Evolutionary conservation across 2,329 filamentous ascomycete species (phyloP).

Genomic region (Ophiognomonia clavigignenti-juglandacearum): DNA sequence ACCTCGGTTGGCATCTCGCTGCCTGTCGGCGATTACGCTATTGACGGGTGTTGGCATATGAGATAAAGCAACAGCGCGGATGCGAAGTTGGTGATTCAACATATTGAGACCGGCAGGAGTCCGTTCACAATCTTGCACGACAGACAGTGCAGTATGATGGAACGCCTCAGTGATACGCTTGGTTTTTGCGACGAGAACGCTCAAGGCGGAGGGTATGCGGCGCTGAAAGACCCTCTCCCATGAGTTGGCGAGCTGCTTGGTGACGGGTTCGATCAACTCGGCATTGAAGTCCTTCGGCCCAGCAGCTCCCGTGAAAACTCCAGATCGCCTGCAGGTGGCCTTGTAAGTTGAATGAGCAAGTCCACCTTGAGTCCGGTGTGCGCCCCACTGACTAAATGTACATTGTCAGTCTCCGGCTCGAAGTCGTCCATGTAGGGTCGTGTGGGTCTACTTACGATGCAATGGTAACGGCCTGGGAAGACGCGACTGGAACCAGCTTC

Average conservation of each 20-base stretch:
- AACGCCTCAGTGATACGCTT: slow-evolving; percentile 14
- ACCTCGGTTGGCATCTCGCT: slow-evolving; percentile 48
- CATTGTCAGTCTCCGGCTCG: neutral
- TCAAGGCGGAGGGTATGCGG: slow-evolving; percentile 15
- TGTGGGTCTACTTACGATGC: no score
- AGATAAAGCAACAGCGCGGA: slow-evolving; percentile 29
- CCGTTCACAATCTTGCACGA: neutral
- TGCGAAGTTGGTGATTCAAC: slow-evolving; percentile 20
- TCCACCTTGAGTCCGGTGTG: slow-evolving; percentile 16
- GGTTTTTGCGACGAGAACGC: slow-evolving; percentile 5
- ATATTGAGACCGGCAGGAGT: slow-evolving; percentile 16
- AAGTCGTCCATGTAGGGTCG: no score
- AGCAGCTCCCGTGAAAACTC: slow-evolving; percentile 16
- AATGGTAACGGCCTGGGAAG: no score
- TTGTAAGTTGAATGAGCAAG: slow-evolving; percentile 23
- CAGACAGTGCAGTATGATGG: slow-evolving; percentile 11
- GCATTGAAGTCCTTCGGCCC: slow-evolving; percentile 22
- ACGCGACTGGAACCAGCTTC: no score
- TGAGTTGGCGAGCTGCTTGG: slow-evolving; percentile 15
- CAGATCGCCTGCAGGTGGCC: slow-evolving; percentile 20
- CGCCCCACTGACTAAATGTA: slow-evolving; percentile 21
- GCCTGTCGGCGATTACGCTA: slow-evolving; percentile 34
- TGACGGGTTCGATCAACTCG: slow-evolving; percentile 23
- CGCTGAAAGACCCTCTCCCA: slow-evolving; percentile 26
- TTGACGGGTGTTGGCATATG: slow-evolving; percentile 29